These are phyloP conservation scores for Tulasnella calospora DNA, from an alignment of 768 basidiomycete genomes.

Conservation along the genomic window DNA sequence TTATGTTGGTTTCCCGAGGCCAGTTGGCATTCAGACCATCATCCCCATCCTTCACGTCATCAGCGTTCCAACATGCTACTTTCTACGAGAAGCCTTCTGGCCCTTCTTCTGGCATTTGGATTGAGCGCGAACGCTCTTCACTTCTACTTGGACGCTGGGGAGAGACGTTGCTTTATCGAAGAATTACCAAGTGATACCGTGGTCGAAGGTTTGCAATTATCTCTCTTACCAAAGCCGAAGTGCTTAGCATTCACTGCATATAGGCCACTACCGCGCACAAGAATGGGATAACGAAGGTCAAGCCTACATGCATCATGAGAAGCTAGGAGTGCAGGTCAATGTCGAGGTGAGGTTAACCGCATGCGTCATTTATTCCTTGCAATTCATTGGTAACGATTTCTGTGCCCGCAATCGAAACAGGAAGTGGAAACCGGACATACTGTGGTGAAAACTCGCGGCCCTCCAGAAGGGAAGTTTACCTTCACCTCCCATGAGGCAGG, in stretches of 20 bases:
- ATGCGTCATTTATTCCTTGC: background rate
- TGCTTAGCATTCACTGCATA: background rate
- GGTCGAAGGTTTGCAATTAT: slow-evolving; percentile 64
- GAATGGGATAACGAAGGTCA: slow-evolving; percentile 80
- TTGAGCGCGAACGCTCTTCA: slow-evolving; percentile 66
- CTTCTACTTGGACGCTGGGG: slow-evolving; percentile 93
- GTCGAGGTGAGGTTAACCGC: slow-evolving; percentile 62
- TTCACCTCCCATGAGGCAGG: slow-evolving; percentile 97
- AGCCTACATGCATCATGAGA: slow-evolving; percentile 61
- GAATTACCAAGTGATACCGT: slow-evolving; percentile 94
- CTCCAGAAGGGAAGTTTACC: slow-evolving; percentile 86
- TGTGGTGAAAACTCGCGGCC: slow-evolving; percentile 86
- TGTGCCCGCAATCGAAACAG: slow-evolving; percentile 43
- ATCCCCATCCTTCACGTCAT: slow-evolving; percentile 1
- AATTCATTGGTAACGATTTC: background rate
- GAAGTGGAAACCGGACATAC: slow-evolving; percentile 77
- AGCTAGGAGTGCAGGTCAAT: slow-evolving; percentile 84
- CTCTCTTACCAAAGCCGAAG: slow-evolving; percentile 17
- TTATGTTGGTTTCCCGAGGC: background rate
- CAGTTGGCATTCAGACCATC: slow-evolving; percentile 1
- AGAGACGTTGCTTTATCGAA: slow-evolving; percentile 92
- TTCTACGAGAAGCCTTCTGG: background rate
- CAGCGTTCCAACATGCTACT: background rate
- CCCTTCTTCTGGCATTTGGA: background rate
- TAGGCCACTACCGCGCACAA: slow-evolving; percentile 88